Evolutionary conservation across 2,329 filamentous ascomycete genomes (phyloP).

Genomic region (Claviceps maximensis): DNA sequence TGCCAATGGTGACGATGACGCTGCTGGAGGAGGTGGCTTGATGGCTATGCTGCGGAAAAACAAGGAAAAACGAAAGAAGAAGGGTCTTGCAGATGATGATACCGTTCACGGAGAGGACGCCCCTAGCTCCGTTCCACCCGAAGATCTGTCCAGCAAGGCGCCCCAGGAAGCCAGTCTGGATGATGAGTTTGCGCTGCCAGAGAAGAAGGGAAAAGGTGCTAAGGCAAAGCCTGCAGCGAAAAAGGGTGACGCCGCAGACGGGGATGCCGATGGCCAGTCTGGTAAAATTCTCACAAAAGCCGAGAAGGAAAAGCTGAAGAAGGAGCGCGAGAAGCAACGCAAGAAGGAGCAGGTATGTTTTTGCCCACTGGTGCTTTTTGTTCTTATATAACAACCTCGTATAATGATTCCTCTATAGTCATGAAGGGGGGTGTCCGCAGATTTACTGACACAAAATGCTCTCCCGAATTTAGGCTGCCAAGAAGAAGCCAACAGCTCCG

Average conservation of each 20-base stretch:
- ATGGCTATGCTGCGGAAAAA: conserved; percentile 74
- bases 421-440: too few species aligned
- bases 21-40: conserved; percentile 53
- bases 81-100: conserved; percentile 57
- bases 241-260: conserved; percentile 35
- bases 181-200: conserved; percentile 72
- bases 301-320: conserved; percentile 96
- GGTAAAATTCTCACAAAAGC: conserved; percentile 85
- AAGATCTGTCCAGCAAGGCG: conserved; percentile 45
- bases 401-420: background rate
- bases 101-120: conserved; percentile 54
- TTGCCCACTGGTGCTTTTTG: background rate
- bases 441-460: background rate
- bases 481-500: conserved; percentile 54
- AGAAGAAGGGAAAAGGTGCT: conserved; percentile 58
- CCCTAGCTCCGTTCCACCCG: conserved; percentile 16
- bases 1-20: conserved; percentile 40
- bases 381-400: background rate
- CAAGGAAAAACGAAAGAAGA: conserved; percentile 81
- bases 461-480: conserved; percentile 43
- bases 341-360: conserved; percentile 83
- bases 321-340: conserved; percentile 93
- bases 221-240: conserved; percentile 30
- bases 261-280: conserved; percentile 37
- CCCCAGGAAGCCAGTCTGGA: conserved; percentile 71